These are phyloP conservation scores for Neonectria coccinea DNA, from an alignment of 2,329 filamentous ascomycete genomes.

Conservation along the genomic window DNA sequence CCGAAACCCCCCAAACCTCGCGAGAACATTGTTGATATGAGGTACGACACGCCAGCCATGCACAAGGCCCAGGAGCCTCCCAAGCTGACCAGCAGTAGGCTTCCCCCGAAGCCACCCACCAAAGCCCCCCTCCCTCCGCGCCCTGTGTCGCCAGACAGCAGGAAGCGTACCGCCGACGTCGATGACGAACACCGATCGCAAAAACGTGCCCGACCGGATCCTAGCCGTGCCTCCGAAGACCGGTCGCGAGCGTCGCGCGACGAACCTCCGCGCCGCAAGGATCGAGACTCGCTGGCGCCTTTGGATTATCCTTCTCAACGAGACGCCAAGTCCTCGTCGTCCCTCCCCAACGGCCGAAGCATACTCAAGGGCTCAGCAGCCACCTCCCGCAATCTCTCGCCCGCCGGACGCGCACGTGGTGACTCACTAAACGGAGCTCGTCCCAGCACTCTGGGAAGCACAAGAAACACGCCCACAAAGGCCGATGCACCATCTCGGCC, in stretches of 20 bases:
- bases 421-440: slow-evolving; percentile 58
- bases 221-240: slow-evolving; percentile 48
- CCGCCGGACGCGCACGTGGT: slow-evolving; percentile 53
- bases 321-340: slow-evolving; percentile 45
- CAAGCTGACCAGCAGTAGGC: slow-evolving; percentile 43
- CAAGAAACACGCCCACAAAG: slow-evolving; percentile 54
- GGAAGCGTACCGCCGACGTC: slow-evolving; percentile 59
- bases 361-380: slow-evolving; percentile 47
- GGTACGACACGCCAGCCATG: slow-evolving; percentile 35
- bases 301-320: slow-evolving; percentile 47
- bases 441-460: slow-evolving; percentile 49
- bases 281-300: slow-evolving; percentile 44
- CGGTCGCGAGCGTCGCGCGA: slow-evolving; percentile 49
- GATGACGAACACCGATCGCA: slow-evolving; percentile 58
- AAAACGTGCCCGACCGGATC: slow-evolving; percentile 61
- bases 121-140: slow-evolving; percentile 50
- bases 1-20: slow-evolving; percentile 47
- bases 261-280: slow-evolving; percentile 49
- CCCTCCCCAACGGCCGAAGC: slow-evolving; percentile 53
- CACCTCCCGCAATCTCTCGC: slow-evolving; percentile 48
- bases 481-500: slow-evolving; percentile 53
- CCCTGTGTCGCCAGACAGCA: slow-evolving; percentile 58
- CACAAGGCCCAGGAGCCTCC: background rate
- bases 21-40: slow-evolving; percentile 48
- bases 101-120: slow-evolving; percentile 53